These are phyloP conservation scores for Mortierella sp. DNA, from an alignment of 371 early-diverging fungal species.

Conservation along the genomic window DNA sequence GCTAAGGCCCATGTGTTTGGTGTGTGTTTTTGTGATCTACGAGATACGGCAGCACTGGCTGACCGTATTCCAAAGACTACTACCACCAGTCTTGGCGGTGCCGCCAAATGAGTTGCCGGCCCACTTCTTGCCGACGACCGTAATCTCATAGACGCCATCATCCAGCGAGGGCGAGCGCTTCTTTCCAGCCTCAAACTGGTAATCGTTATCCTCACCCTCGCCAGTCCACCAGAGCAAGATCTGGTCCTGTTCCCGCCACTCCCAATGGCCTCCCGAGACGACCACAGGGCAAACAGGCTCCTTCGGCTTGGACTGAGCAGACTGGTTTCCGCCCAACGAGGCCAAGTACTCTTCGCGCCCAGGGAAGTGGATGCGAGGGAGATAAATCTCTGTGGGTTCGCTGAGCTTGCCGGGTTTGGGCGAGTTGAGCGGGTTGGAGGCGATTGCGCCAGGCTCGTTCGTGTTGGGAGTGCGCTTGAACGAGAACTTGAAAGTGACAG, in stretches of 20 bases:
- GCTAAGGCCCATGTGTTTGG: constrained; percentile 4
- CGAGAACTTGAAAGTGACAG: constrained; percentile 49
- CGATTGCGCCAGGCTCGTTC: constrained; percentile 1
- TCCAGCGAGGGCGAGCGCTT: neutral
- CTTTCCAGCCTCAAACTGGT: constrained; percentile 1
- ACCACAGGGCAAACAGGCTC: constrained; percentile 38
- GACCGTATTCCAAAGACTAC: constrained; percentile 26
- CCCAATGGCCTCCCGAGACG: constrained; percentile 51
- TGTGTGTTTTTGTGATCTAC: neutral
- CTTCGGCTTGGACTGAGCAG: constrained; percentile 7
- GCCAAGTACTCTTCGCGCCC: constrained; percentile 34
- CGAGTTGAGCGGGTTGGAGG: constrained; percentile 33
- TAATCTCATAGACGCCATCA: constrained; percentile 42
- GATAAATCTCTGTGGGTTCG: constrained; percentile 61
- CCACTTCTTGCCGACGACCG: constrained; percentile 54
- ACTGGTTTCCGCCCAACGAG: constrained; percentile 15
- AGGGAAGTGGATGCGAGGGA: constrained; percentile 64
- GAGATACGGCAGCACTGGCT: constrained; percentile 49
- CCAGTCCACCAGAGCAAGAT: constrained; percentile 53
- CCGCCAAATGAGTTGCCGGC: constrained; percentile 32
- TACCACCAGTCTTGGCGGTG: neutral
- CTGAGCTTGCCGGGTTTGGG: constrained; percentile 29
- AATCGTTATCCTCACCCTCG: constrained; percentile 17
- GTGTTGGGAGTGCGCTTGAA: constrained; percentile 30
- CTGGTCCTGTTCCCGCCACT: constrained; percentile 50